Base-by-base conservation (phyloP, 768 basidiomycete genomes). In the Psilocybe cubensis region DNA sequence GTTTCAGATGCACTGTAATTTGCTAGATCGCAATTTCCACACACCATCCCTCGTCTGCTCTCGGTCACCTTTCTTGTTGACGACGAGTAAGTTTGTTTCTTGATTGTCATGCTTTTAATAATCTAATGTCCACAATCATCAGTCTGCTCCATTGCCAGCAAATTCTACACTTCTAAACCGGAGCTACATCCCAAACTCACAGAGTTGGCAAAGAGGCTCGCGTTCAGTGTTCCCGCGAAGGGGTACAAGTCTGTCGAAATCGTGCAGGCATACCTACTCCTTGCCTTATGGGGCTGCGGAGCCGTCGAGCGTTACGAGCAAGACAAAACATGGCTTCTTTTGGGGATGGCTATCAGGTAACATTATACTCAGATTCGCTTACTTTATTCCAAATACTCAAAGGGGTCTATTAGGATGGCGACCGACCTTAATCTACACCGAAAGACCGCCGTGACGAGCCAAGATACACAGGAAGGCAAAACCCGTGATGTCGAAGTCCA, bases 221-320 rank as follows among this genome's bases (percentile, higher is more conserved):
- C 96, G 0, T 98, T 96, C 72, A 85, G 79, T 58, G 91, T 94
- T 12, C 91, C 92, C 18, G 91, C 90, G 14, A 80, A 82, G 60
- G 93, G 93, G 0, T 94, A 92, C 78, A 96, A 96, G 72, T 91
- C 88, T n/a, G 84, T 94, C 42, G 94, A 95, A 74, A 94, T 96
- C 58, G 92, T 96, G 3, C 96, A 99, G 68, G 96, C 94, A 0
- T 99, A 97, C 71, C 76, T 98, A 18, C 78, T 99, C 8, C 85
- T 98, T 51, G 80, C 89, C 2, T 73, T 94, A 12, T 98, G 93
- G 89, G 94, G 95, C 5, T 89, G 93, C 63, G 95, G 95, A 20
- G 95, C 96, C 3, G 94, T 95, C 20, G 95, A 98, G 71, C 85
- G 95, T 7, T 99, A 94, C 66, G 96, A 99, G 69, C 94, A 96